Evolutionary conservation across 176 grass and related monocot genomes (phyloP), one percentile per base, ranked within the genome.

Genomic region (Paspalum vaginatum): DNA sequence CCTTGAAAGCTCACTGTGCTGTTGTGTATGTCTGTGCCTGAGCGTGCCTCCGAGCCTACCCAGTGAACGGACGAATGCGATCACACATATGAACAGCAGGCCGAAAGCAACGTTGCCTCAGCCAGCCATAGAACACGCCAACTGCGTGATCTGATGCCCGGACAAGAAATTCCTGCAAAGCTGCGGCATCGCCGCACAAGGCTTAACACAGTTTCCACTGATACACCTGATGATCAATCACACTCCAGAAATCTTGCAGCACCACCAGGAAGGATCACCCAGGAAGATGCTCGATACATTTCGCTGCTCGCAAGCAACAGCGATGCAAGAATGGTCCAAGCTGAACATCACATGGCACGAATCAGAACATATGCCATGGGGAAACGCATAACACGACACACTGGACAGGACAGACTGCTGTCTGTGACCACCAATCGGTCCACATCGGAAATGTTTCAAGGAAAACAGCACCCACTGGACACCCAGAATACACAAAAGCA

Each of bases 381-480:
- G 39, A 74, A 84, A 76, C 16, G 56, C 69, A 76, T 76, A 74
- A 85, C 77, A 71, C 65, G 81, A 32, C 32, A 32, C 32, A 32
- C 32, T 32, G 32, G 76, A 82, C 41, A 46, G 15, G n/a, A 61
- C 66, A 44, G 21, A 71, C 47, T 46, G 14, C 17, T 22, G 62
- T 69, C 13, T 47, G 62, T 46, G 20, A 44, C 52, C 69, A 72
- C 44, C 11, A 60, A 20, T 50, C 25, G 77, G 56, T 78, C 55
- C 77, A 71, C 77, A 59, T 22, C 22, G 64, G 22, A 82, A 65
- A 80, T 69, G 43, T 73, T 58, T 25, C 32, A 32, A 32, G 52
- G 56, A 27, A 37, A 61, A 76, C n/a, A 81, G 37, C 69, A 51
- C 73, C 18, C 32, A 56, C 59, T 55, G 25, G 63, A 45, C 53